Conservation (phyloP, 306 rosid genomes). For the Alnus glutinosa region DNA sequence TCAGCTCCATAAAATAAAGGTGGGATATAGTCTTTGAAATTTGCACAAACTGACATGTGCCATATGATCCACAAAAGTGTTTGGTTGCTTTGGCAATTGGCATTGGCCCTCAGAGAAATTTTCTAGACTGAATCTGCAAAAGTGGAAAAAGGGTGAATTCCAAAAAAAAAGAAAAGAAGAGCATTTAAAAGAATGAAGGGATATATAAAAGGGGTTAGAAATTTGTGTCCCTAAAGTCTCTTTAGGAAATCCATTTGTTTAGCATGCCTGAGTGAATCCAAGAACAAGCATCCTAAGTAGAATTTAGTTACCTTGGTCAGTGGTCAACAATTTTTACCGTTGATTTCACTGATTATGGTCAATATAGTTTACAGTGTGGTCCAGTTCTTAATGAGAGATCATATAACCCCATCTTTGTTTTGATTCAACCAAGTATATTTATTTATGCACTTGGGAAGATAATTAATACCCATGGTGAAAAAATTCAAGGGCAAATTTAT, state of each 20-base stretch:
- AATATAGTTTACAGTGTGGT: constrained; percentile 40
- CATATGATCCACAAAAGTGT: constrained; percentile 41
- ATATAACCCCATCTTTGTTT: too few relatives aligned
- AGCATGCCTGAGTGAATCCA: constrained; percentile 71
- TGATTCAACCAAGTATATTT: too few relatives aligned
- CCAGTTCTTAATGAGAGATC: too few relatives aligned
- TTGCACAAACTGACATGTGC: constrained; percentile 60
- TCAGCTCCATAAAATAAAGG: constrained; percentile 27
- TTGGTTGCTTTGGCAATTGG: constrained; percentile 27
- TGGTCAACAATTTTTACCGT: constrained; percentile 35
- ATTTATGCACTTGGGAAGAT: too few relatives aligned
- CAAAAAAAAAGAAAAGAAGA: constrained; percentile 26
- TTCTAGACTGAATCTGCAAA: constrained; percentile 42
- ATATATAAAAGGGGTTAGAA: constrained; percentile 58
- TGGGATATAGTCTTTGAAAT: constrained; percentile 51
- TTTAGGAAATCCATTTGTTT: constrained; percentile 40
- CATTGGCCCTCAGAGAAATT: background rate
- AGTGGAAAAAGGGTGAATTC: constrained; percentile 43
- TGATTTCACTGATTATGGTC: constrained; percentile 35
- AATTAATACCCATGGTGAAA: too few relatives aligned
- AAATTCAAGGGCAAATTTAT: too few relatives aligned
- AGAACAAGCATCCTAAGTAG: constrained; percentile 78
- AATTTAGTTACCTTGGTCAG: constrained; percentile 11
- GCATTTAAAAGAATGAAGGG: constrained; percentile 26
- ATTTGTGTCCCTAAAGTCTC: constrained; percentile 76